These are phyloP conservation scores for Debaryomyces udenii DNA, from an alignment of 1,139 yeast genomes.

Conservation along the genomic window DNA sequence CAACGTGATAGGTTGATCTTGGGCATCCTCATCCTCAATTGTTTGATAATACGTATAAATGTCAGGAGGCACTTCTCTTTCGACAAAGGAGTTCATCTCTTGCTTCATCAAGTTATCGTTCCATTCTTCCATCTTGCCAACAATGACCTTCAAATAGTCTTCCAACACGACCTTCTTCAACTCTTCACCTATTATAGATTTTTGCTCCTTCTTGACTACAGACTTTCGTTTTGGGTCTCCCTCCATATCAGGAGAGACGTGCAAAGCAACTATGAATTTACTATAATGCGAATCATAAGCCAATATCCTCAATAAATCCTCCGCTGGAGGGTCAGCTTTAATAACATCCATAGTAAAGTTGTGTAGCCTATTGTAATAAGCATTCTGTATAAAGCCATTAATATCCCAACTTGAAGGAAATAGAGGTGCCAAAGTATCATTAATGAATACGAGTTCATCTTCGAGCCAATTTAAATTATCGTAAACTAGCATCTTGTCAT, in stretches of 20 bases:
- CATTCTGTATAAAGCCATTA: slow-evolving; percentile 60
- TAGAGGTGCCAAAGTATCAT: slow-evolving; percentile 57
- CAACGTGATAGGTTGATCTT: slow-evolving; percentile 61
- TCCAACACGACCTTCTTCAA: slow-evolving; percentile 62
- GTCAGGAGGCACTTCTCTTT: slow-evolving; percentile 74
- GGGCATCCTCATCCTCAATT: slow-evolving; percentile 45
- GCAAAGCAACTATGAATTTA: slow-evolving; percentile 36
- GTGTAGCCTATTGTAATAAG: slow-evolving; percentile 72
- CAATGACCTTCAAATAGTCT: slow-evolving; percentile 72
- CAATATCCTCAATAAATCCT: slow-evolving; percentile 62
- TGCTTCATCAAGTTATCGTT: slow-evolving; percentile 63
- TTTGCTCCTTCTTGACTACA: slow-evolving; percentile 41
- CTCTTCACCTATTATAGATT: slow-evolving; percentile 69
- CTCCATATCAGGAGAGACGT: slow-evolving; percentile 17
- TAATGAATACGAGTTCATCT: slow-evolving; percentile 71
- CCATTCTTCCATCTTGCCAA: slow-evolving; percentile 82
- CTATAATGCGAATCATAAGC: slow-evolving; percentile 75
- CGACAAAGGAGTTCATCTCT: slow-evolving; percentile 63
- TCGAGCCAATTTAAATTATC: slow-evolving; percentile 83
- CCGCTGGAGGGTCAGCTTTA: slow-evolving; percentile 73
- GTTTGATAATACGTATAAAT: slow-evolving; percentile 44
- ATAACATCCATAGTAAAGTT: slow-evolving; percentile 63
- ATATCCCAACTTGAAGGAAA: slow-evolving; percentile 77
- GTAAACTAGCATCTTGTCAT: slow-evolving; percentile 60
- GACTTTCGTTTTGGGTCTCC: slow-evolving; percentile 46